These are phyloP conservation scores for Musa acuminata DNA, from an alignment of 176 grass and related monocot genomes.

Conservation along the genomic window DNA sequence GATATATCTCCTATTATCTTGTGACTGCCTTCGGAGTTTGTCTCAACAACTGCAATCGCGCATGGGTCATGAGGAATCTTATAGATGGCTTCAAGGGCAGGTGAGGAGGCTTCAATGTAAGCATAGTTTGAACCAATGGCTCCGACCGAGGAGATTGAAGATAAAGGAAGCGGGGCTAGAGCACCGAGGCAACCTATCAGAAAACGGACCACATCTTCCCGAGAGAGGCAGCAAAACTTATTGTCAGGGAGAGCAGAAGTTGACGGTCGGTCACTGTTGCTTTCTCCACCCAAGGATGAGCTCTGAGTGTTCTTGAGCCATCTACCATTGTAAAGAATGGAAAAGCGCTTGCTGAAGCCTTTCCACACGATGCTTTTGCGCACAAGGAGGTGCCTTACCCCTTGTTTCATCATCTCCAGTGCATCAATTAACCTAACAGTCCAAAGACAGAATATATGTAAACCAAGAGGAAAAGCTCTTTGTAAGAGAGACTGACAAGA, in stretches of 20 bases:
- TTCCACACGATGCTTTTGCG: constrained; percentile 70
- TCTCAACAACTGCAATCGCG: constrained; percentile 66
- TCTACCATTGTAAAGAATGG: constrained; percentile 68
- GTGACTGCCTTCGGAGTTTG: constrained; percentile 29
- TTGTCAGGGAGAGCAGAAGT: constrained; percentile 21
- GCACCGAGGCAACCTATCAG: constrained; percentile 88
- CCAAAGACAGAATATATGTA: constrained; percentile 11
- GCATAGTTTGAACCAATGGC: constrained; percentile 46
- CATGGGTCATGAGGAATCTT: constrained; percentile 70
- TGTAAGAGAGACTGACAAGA: background rate
- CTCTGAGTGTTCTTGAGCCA: constrained; percentile 64
- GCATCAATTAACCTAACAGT: constrained; percentile 75
- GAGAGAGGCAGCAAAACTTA: constrained; percentile 76
- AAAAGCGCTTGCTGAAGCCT: constrained; percentile 86
- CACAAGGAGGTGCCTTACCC: constrained; percentile 76
- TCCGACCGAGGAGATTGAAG: constrained; percentile 68
- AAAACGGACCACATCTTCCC: constrained; percentile 84
- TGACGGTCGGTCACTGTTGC: constrained; percentile 27
- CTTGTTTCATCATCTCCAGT: constrained; percentile 87
- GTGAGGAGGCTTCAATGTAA: constrained; percentile 42
- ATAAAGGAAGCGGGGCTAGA: constrained; percentile 66
- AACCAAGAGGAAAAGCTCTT: background rate
- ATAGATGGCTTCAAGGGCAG: constrained; percentile 57
- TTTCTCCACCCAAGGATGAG: constrained; percentile 31
- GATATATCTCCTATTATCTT: constrained; percentile 91